Conservation (phyloP, 1,284 basidiomycete genomes). For the Cryptococcus maquisensis region DNA sequence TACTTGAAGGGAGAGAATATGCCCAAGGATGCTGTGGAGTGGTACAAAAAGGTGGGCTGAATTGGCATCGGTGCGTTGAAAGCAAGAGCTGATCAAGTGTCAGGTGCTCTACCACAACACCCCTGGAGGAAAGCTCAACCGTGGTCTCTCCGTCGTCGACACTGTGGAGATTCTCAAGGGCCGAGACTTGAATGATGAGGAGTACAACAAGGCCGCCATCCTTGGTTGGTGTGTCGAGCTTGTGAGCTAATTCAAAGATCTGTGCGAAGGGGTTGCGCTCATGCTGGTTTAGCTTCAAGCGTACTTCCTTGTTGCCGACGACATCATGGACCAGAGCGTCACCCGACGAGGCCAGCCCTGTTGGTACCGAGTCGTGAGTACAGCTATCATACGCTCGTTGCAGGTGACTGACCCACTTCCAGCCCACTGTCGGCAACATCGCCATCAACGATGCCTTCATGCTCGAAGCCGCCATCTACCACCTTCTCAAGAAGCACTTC, state of each 20-base stretch:
- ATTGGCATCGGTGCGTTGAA: not conserved
- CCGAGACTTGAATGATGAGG: slow-evolving; percentile 60
- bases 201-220: slow-evolving; percentile 84
- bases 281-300: slow-evolving; percentile 74
- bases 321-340: slow-evolving; percentile 82
- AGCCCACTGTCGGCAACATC: slow-evolving; percentile 70
- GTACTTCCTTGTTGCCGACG: slow-evolving; percentile 95
- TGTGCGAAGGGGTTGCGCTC: not conserved
- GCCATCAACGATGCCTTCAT: slow-evolving; percentile 98
- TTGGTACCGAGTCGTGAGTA: slow-evolving; percentile 72
- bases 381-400: not conserved
- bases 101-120: slow-evolving; percentile 92
- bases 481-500: slow-evolving; percentile 84
- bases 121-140: slow-evolving; percentile 92
- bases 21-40: slow-evolving; percentile 75
- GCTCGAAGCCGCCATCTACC: slow-evolving; percentile 92
- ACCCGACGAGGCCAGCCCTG: slow-evolving; percentile 98
- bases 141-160: slow-evolving; percentile 91
- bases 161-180: slow-evolving; percentile 84
- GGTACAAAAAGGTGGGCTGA: slow-evolving; percentile 67
- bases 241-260: slow-evolving; percentile 56
- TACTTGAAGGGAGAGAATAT: slow-evolving; percentile 66
- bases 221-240: slow-evolving; percentile 96
- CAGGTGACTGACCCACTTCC: not conserved
- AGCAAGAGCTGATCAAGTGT: not conserved